phyloP scores from a whole-genome alignment of 2,329 filamentous ascomycete species.

The Aspergillus persii region DNA sequence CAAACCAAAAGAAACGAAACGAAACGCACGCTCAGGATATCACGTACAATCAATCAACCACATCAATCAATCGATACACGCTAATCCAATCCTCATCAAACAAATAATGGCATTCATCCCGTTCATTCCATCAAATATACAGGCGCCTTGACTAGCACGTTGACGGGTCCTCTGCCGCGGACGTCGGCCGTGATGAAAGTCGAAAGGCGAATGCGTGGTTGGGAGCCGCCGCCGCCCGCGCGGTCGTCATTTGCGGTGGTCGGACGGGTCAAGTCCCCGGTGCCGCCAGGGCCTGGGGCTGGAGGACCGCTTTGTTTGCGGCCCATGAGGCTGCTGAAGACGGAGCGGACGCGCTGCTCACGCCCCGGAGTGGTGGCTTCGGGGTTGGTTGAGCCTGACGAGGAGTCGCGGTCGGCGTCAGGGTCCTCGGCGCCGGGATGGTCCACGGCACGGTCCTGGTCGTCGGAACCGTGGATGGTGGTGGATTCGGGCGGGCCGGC shows the following conservation, averaged over 20 bases:
- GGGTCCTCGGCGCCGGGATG: not conserved
- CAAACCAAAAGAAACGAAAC: not conserved
- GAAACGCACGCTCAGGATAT: not conserved
- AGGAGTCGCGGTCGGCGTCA: constrained; percentile 24
- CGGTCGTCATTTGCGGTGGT: constrained; percentile 3
- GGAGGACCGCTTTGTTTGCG: constrained; percentile 8
- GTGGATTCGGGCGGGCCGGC: constrained; percentile 12
- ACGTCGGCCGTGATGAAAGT: constrained; percentile 75
- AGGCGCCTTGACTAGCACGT: constrained; percentile 72
- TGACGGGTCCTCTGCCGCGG: constrained; percentile 58
- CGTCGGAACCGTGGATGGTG: constrained; percentile 15
- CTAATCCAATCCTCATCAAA: not conserved
- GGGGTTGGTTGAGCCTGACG: constrained; percentile 13
- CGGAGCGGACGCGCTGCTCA: constrained; percentile 38
- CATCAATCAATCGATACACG: not conserved
- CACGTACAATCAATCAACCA: not conserved
- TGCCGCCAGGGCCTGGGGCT: constrained; percentile 18
- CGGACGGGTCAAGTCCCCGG: constrained; percentile 20
- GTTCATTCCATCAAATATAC: constrained; percentile 51
- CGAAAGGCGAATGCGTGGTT: constrained; percentile 66
- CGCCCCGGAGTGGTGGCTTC: constrained; percentile 6
- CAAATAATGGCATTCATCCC: not conserved
- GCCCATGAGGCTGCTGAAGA: constrained; percentile 42
- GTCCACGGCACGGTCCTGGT: constrained; percentile 16
- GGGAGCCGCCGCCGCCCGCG: too few species aligned